A percentile compares a stretch with the other conserved stretches of the same genome.
Conservation (phyloP, 805 yeast species). For the Myxozyma neotropica region DNA sequence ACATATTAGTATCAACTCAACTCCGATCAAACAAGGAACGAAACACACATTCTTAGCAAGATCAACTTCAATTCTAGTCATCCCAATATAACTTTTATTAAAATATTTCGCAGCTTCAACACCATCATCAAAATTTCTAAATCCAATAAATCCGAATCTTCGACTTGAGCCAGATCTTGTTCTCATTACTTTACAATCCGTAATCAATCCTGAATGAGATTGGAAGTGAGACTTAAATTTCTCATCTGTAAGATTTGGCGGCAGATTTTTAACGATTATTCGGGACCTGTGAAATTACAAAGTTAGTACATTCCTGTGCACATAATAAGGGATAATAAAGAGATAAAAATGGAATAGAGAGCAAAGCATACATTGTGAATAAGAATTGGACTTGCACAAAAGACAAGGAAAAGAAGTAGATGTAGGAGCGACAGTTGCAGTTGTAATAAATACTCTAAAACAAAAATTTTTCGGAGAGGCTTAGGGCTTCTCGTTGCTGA, state of each 20-base stretch:
- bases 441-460: neutral
- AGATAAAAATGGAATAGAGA: neutral
- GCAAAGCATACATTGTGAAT: too few relatives aligned
- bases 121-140: constrained; percentile 72
- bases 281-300: constrained; percentile 55
- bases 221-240: constrained; percentile 68
- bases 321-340: neutral
- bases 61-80: constrained; percentile 75
- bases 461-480: constrained; percentile 6
- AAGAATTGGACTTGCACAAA: neutral
- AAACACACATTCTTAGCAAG: constrained; percentile 64
- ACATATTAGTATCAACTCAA: neutral
- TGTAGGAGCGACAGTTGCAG: neutral
- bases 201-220: constrained; percentile 57
- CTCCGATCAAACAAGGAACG: neutral
- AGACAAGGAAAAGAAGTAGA: neutral
- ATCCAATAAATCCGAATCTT: constrained; percentile 92
- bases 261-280: constrained; percentile 87
- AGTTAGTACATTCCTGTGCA: neutral
- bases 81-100: constrained; percentile 77
- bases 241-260: constrained; percentile 74
- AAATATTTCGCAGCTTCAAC: constrained; percentile 73
- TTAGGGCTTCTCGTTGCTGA: neutral
- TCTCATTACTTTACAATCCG: constrained; percentile 85
- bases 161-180: constrained; percentile 84